Conservation (phyloP, 192 early-diverging fungal species). For the Linnemannia elongata region DNA sequence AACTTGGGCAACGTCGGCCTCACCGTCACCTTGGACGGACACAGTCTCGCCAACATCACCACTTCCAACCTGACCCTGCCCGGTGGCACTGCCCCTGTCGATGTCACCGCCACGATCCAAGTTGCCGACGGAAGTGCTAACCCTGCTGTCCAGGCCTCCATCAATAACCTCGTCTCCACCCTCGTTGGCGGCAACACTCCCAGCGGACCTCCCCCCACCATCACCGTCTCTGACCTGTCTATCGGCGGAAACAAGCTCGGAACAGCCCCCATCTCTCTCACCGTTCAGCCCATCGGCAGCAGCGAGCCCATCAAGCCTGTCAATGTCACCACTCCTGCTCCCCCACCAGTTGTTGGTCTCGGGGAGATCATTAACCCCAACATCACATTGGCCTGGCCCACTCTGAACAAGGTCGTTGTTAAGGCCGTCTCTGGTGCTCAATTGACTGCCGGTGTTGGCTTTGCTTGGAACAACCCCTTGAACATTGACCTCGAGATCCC, state of each 20-base stretch:
- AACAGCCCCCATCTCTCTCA: not conserved
- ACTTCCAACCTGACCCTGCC: slow-evolving; percentile 5
- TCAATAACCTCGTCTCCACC: slow-evolving; percentile 13
- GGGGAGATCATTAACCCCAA: slow-evolving; percentile 17
- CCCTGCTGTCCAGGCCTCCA: slow-evolving; percentile 6
- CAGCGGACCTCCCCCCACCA: slow-evolving; percentile 5
- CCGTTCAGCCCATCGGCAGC: not conserved
- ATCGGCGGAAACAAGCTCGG: not conserved
- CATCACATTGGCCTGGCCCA: slow-evolving; percentile 16
- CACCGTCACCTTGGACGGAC: not conserved
- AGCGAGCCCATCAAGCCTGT: not conserved
- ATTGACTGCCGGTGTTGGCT: slow-evolving; percentile 28
- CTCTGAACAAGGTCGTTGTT: slow-evolving; percentile 21
- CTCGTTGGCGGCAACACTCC: slow-evolving; percentile 6
- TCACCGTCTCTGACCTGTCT: not conserved
- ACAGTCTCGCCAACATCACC: slow-evolving; percentile 14
- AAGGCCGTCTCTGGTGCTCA: slow-evolving; percentile 25
- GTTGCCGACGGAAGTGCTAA: slow-evolving; percentile 9
- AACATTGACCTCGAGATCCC: slow-evolving; percentile 25
- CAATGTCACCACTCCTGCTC: slow-evolving; percentile 4
- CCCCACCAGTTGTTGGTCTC: slow-evolving; percentile 18
- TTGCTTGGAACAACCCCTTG: slow-evolving; percentile 29
- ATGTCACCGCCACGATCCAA: slow-evolving; percentile 9
- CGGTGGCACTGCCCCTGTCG: not conserved
- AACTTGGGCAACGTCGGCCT: slow-evolving; percentile 8